Conservation (phyloP, 75 land plant species). For the Picea sitchensis region DNA sequence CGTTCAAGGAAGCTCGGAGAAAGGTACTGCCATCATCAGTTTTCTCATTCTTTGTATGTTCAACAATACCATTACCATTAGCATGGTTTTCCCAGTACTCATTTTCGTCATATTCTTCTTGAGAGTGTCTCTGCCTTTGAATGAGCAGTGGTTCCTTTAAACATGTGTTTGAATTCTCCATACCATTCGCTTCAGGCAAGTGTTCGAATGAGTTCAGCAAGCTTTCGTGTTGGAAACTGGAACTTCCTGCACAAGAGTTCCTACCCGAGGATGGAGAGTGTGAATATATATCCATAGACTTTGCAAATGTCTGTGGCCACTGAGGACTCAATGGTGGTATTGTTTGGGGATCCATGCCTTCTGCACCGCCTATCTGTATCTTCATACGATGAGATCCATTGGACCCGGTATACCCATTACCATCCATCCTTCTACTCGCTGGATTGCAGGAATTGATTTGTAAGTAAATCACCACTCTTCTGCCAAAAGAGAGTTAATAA, state of each 20-base stretch:
- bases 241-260: not conserved
- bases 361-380: too few relatives aligned
- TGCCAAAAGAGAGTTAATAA: too few relatives aligned
- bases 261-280: slow-evolving; percentile 11
- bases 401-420: too few relatives aligned
- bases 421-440: too few relatives aligned
- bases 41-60: not conserved
- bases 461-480: too few relatives aligned
- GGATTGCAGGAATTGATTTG: too few relatives aligned
- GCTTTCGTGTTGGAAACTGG: not conserved
- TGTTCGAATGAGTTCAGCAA: not conserved
- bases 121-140: not conserved
- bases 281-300: slow-evolving; percentile 23
- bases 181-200: not conserved
- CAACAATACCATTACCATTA: not conserved
- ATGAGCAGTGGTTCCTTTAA: slow-evolving; percentile 8
- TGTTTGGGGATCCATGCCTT: too few relatives aligned
- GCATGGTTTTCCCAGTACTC: not conserved
- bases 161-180: not conserved
- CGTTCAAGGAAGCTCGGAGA: slow-evolving; percentile 25
- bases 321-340: too few relatives aligned
- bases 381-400: too few relatives aligned
- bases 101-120: not conserved
- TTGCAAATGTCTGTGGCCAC: slow-evolving; percentile 32
- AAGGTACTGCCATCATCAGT: slow-evolving; percentile 22